These are phyloP conservation scores for Lachnellula subtilissima DNA, from an alignment of 2,329 filamentous ascomycete species.

Conservation along the genomic window DNA sequence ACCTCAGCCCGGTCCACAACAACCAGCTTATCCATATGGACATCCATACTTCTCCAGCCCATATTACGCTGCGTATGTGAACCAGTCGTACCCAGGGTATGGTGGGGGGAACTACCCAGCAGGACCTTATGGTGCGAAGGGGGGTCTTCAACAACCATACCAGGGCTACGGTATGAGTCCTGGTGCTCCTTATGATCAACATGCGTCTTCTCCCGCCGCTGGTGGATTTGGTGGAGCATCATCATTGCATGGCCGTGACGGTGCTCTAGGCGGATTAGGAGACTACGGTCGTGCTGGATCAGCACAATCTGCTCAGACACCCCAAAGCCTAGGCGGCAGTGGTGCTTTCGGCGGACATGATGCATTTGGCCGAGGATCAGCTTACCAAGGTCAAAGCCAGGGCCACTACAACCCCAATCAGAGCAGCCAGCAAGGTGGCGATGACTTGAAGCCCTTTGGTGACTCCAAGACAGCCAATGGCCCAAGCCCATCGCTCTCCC, in stretches of 20 bases:
- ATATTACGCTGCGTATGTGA: constrained; percentile 59
- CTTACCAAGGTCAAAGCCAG: constrained; percentile 32
- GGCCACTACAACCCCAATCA: constrained; percentile 30
- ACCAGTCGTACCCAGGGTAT: constrained; percentile 42
- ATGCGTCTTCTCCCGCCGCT: constrained; percentile 31
- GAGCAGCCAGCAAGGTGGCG: constrained; percentile 28
- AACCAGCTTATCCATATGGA: constrained; percentile 46
- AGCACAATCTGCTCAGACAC: constrained; percentile 30
- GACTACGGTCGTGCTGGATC: constrained; percentile 33
- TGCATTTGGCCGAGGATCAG: constrained; percentile 30
- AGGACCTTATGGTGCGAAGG: constrained; percentile 32
- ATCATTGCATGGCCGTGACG: constrained; percentile 33
- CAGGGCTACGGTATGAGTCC: constrained; percentile 33
- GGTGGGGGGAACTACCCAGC: constrained; percentile 34
- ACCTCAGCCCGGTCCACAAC: constrained; percentile 41
- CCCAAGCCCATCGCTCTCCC: constrained; percentile 33
- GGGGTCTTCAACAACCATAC: constrained; percentile 32
- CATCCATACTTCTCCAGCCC: constrained; percentile 59
- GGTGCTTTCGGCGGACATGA: constrained; percentile 32
- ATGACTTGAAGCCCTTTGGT: constrained; percentile 34
- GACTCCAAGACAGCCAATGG: constrained; percentile 33
- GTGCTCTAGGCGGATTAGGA: constrained; percentile 28
- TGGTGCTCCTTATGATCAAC: constrained; percentile 31
- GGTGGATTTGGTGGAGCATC: constrained; percentile 30
- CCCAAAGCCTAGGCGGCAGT: constrained; percentile 30